Evolutionary conservation across 129 eudicot genomes (phyloP), one percentile per base, ranked within the genome.

Genomic region (Lonicera japonica): DNA sequence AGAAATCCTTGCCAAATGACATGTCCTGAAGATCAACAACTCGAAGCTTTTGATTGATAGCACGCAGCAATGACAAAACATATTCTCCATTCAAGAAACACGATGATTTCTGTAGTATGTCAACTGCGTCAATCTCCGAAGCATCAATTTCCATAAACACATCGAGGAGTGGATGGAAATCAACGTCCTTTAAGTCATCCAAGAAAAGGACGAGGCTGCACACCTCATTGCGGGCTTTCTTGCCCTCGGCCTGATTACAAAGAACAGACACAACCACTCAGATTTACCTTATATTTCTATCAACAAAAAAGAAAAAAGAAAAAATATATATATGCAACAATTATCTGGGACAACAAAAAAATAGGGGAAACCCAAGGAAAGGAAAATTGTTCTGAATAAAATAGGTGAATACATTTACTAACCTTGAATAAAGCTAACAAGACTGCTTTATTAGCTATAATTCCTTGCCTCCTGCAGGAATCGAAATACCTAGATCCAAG

Each of bases 61-160:
- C 84, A 40, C 79, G 94, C 61, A 92, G 66, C 82, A 92, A 72
- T 38, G 74, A 40, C 46, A 89, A 55, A 57, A 87, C 91, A 60
- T 78, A 70, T 40, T 87, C 89, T 63, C 76, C 95, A n/a, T 79
- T 78, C 63, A 92, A 41, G 43, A 67, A 79, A 58, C 96, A 92
- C 24, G 83, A 40, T 25, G 91, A 82, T 69, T 82, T 83, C 71
- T 87, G 87, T 58, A 84, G 73, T n/a, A 92, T 76, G 70, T 92
- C 96, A 65, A 92, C 91, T 4, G 81, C 83, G 60, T 87, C 90
- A 40, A 87, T 80, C 80, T 92, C 96, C 16, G 96, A 92, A 64
- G 23, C 20, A 21, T 83, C 86, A 41, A 80, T 78, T 68, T 79
- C 82, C 64, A 63, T 60, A 41, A 92, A 68, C 5, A 74, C 60